Conservation (phyloP, 2,329 filamentous ascomycete species). For the Mariannaea sp. region DNA sequence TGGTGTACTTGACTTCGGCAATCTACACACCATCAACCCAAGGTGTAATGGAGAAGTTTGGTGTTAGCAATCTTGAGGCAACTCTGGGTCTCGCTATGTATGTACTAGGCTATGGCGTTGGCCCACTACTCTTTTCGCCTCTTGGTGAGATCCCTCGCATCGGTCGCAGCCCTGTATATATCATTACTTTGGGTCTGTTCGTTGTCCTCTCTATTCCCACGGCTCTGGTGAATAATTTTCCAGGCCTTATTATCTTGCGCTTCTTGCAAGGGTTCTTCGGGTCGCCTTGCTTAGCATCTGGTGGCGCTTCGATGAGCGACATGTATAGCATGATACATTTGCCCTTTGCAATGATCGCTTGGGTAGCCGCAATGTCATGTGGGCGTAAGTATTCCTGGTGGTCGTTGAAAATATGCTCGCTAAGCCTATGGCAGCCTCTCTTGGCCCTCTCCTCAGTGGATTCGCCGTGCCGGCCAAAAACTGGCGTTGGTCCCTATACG, state of each 20-base stretch:
- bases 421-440: neutral
- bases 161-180: slow-evolving; percentile 70
- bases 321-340: slow-evolving; percentile 59
- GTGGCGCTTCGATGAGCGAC: slow-evolving; percentile 56
- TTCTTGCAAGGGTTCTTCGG: slow-evolving; percentile 61
- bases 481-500: slow-evolving; percentile 68
- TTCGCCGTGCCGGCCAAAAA: slow-evolving; percentile 60
- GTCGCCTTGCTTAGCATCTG: slow-evolving; percentile 57
- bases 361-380: slow-evolving; percentile 59
- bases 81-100: slow-evolving; percentile 65
- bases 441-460: slow-evolving; percentile 60
- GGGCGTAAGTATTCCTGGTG: slow-evolving; percentile 41
- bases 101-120: slow-evolving; percentile 66
- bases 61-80: slow-evolving; percentile 55
- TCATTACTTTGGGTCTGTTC: slow-evolving; percentile 69
- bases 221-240: slow-evolving; percentile 64
- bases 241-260: slow-evolving; percentile 65
- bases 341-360: slow-evolving; percentile 62
- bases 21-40: slow-evolving; percentile 52
- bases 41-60: slow-evolving; percentile 60
- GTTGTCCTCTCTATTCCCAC: slow-evolving; percentile 69
- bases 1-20: slow-evolving; percentile 57
- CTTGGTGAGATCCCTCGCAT: slow-evolving; percentile 68
- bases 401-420: too few species aligned
- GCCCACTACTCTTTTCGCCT: slow-evolving; percentile 68